Evolutionary conservation across 2,329 filamentous ascomycete genomes (phyloP), one percentile per base, ranked within the genome.

Genomic region (Colletotrichum musicola): DNA sequence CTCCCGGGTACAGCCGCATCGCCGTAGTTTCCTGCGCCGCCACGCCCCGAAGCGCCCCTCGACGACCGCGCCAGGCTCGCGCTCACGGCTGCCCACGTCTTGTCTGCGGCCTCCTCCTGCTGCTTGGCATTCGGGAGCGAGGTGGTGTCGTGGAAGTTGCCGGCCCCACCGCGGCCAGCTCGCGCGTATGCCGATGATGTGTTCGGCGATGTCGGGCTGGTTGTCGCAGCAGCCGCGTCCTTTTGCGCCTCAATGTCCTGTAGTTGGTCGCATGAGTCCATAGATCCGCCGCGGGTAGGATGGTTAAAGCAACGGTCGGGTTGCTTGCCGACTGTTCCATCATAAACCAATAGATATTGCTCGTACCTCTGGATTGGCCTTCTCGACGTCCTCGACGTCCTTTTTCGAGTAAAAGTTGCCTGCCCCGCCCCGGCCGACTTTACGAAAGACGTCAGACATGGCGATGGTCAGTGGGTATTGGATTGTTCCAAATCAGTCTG

Each of bases 341-440:
- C 30, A 35, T 10, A 10, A 35, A 9, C 30, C 1, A 35, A 35
- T 10, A 10, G 30, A 35, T 7, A 35, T 9, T 35, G 30, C 20
- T 47, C 50, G 30, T 42, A 62, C 63, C 42, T 72, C 63, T 40
- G 69, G 71, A 64, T 70, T 72, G 18, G 72, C 76, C 70, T 78
- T 80, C 63, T 75, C 74, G 53, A 77, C 81, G 35, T 86, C 82
- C 30, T 87, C 82, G 27, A 85, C 76, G 66, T 88, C 83, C 71
- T 85, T 81, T 71, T 85, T 82, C 74, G 82, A 81, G 74, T 84
- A 85, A 76, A 86, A 90, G 78, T 92, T 92, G 60, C 89, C 89
- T 6, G 89, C 89, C 57, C 89, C 89, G 62, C 89, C 89, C 56
- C 89, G 86, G 64, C 89, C 89, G 49, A 85, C 82, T 67, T 82